Evolutionary conservation across 2,329 filamentous ascomycete species (phyloP), one percentile per base, ranked within the genome.

Genomic region (Aureobasidium leucospermi): DNA sequence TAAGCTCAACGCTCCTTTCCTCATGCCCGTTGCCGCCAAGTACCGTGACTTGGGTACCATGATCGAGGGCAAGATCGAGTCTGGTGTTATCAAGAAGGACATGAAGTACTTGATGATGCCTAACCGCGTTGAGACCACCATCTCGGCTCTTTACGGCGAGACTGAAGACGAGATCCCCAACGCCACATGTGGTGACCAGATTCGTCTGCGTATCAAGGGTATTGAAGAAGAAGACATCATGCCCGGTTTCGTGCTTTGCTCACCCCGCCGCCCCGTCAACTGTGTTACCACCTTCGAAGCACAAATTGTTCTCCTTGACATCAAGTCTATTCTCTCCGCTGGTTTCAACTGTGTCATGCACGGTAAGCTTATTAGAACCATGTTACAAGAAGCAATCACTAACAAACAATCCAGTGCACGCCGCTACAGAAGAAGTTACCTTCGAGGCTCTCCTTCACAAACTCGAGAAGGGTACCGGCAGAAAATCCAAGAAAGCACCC

Each of bases 261-360:
- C 91, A 34, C 89, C 90, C 16, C 96, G 95, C 80, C 87, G 94
- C 66, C 84, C 94, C 34, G 94, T 97, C 23, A 90, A 99, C 78
- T 93, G 86, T 69, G 95, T 99, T 39, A 77, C 81, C 55, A 80
- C 86, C 52, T 99, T 99, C 67, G 95, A 99, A 77, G 95, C 94
- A 2, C 95, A 99, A 77, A 96, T 99, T 70, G 87, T 90, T 61
- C 91, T 99, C 64, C 80, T 99, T 55, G 94, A 99, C 65, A 80
- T 99, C 64, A 96, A 96, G 84, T 91, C 80, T 68, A 99, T 99
- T 70, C 81, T 99, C 41, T 89, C 88, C 8, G 90, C 93, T 19
- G 94, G 94, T 56, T 99, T 96, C 79, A 96, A 96, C 79, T 99
- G 94, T 70, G 95, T 99, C 42, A 80, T 99, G 66, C 94, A 99